Base-by-base conservation (phyloP, 805 yeast species). In the Yarrowia porcina region DNA sequence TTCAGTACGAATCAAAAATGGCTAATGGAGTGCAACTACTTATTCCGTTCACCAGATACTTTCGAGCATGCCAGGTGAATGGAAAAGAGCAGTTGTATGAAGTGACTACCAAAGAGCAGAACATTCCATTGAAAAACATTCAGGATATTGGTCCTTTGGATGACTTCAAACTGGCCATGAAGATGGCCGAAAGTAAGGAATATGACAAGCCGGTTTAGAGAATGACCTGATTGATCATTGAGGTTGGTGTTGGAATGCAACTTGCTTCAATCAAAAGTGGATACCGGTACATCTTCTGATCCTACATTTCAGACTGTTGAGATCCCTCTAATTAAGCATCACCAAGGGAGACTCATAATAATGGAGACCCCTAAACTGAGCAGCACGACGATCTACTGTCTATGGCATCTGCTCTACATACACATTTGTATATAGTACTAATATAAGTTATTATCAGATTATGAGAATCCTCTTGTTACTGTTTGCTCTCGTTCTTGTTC, bases 1-100 rank as follows among this genome's bases (percentile, higher is more conserved):
- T 64, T 13, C 75, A 72, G 62, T 72, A 67, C 61, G 69, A 70
- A 45, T 72, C 74, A 52, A 52, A 52, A 52, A 25, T 44, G 17
- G 21, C 32, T 6, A 52, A 52, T 10, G 59, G 59, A 7, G 33
- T 52, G 18, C 59, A 52, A 9, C 64, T 54, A 6, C 32, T 71
- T 10, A 39, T 44, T 27, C 73, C 73, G 15, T 66, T 72, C 49
- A 67, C 65, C 39, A 54, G 75, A 52, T 39, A 67, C 33, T 72
- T 72, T 52, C 50, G 67, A 21, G 66, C 60, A 59, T 71, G 61
- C 18, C 49, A 39, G 17, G 49, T 56, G 38, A 56, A 56, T 11
- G 61, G 61, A 17, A 25, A 20, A 3, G 38, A 41, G 9, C 61
- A 41, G 49, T 11, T 56, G 8, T 56, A 35, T 30, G 61, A 56